A percentile compares a stretch with the other conserved stretches of the same genome.
Evolutionary conservation across 2,329 filamentous ascomycete genomes (phyloP).

Genomic region (Coniochaeta prunicola): DNA sequence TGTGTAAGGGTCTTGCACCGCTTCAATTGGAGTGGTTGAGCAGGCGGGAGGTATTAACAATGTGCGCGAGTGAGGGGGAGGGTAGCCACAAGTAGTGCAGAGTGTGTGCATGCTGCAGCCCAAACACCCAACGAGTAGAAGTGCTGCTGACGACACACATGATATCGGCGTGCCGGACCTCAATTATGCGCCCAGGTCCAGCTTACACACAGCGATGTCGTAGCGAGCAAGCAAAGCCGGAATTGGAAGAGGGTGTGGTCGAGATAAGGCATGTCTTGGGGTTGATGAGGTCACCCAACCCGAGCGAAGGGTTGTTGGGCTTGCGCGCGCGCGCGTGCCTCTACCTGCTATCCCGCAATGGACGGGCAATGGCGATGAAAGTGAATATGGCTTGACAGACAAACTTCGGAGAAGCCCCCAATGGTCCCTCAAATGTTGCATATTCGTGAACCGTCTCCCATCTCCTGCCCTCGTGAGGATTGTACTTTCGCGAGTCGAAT

Average conservation of each 20-base stretch:
- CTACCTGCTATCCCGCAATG: background rate
- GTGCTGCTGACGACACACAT: background rate
- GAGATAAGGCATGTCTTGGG: background rate
- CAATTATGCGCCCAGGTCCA: background rate
- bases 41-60: background rate
- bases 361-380: background rate
- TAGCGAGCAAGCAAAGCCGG: background rate
- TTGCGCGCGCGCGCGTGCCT: background rate
- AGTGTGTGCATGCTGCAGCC: background rate
- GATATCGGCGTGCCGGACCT: background rate
- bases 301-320: background rate
- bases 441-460: background rate
- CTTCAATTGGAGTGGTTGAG: background rate
- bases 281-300: conserved; percentile 2
- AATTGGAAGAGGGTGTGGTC: background rate
- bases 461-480: background rate
- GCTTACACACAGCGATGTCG: background rate
- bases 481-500: too few species aligned
- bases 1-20: background rate
- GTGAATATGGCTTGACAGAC: too few species aligned
- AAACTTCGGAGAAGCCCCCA: too few species aligned
- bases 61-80: background rate
- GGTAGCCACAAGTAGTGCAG: background rate
- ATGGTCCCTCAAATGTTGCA: background rate
- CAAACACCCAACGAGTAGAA: background rate